A percentile compares a stretch with the other conserved stretches of the same genome.
These are phyloP conservation scores for Trametes punicea DNA, from an alignment of 768 basidiomycete species.

Conservation along the genomic window DNA sequence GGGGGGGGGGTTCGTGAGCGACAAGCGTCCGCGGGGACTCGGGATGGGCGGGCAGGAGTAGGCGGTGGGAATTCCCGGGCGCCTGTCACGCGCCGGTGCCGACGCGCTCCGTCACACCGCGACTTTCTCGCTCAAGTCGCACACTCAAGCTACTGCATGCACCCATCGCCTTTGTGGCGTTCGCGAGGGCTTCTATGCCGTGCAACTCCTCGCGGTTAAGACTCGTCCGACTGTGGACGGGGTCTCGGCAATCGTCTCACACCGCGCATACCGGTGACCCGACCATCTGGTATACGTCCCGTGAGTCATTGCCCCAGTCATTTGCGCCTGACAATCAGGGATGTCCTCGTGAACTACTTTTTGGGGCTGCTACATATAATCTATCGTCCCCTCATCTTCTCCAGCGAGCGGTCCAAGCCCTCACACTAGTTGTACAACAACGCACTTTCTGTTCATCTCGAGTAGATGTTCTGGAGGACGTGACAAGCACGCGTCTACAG, in stretches of 20 bases:
- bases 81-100: constrained; percentile 1
- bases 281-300: constrained; percentile 13
- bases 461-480: not conserved
- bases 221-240: not conserved
- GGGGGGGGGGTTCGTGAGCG: not conserved
- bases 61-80: constrained; percentile 4
- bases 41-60: not conserved
- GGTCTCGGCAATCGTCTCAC: constrained; percentile 10
- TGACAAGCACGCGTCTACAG: constrained; percentile 8
- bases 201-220: not conserved
- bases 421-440: too few species aligned
- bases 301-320: not conserved
- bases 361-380: not conserved
- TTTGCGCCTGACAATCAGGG: not conserved
- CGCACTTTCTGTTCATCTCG: too few species aligned
- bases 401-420: not conserved
- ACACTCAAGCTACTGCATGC: not conserved
- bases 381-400: not conserved
- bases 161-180: not conserved
- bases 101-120: constrained; percentile 9
- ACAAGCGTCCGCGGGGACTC: not conserved
- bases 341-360: not conserved
- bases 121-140: not conserved
- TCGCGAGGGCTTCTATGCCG: not conserved
- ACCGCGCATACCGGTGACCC: constrained; percentile 13